Conservation (phyloP, 331 rosid species). For the Prunus yedoensis region DNA sequence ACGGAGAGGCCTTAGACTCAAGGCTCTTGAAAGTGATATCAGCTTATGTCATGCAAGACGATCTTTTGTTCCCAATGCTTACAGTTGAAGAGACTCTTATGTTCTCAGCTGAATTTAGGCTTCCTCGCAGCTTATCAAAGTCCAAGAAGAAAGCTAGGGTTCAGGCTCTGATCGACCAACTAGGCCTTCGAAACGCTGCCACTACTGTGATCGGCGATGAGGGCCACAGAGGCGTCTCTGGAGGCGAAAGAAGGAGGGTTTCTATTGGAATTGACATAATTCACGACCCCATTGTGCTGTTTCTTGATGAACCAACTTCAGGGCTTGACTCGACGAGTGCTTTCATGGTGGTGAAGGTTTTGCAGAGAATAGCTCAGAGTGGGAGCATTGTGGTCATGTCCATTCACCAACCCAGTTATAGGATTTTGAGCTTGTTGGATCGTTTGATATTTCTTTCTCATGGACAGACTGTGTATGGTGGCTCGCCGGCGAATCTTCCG, state of each 20-base stretch:
- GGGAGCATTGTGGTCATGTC: conserved; percentile 88
- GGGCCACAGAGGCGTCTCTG: conserved; percentile 88
- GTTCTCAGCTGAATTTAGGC: conserved; percentile 86
- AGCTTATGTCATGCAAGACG: conserved; percentile 97
- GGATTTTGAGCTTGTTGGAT: conserved; percentile 71
- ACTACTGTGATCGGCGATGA: conserved; percentile 80
- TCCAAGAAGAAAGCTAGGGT: conserved; percentile 76
- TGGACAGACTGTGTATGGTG: conserved; percentile 76
- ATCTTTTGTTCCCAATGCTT: conserved; percentile 90
- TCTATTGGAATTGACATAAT: conserved; percentile 86
- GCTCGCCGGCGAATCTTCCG: conserved; percentile 52
- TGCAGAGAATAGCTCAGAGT: conserved; percentile 80
- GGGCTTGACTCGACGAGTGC: conserved; percentile 93
- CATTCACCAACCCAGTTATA: conserved; percentile 83
- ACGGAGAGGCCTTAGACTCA: conserved; percentile 64
- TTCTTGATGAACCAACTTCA: conserved; percentile 91
- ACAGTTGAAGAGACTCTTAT: conserved; percentile 91
- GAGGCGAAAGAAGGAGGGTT: conserved; percentile 88
- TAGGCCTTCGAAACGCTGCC: conserved; percentile 73
- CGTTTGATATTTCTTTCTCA: conserved; percentile 76
- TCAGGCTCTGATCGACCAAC: conserved; percentile 72
- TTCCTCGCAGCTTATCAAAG: conserved; percentile 75
- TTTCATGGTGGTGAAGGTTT: conserved; percentile 87
- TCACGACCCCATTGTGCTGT: conserved; percentile 78
- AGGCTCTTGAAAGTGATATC: conserved; percentile 69